phyloP scores from a whole-genome alignment of 768 basidiomycete species.

The Boletellus emodensis region DNA sequence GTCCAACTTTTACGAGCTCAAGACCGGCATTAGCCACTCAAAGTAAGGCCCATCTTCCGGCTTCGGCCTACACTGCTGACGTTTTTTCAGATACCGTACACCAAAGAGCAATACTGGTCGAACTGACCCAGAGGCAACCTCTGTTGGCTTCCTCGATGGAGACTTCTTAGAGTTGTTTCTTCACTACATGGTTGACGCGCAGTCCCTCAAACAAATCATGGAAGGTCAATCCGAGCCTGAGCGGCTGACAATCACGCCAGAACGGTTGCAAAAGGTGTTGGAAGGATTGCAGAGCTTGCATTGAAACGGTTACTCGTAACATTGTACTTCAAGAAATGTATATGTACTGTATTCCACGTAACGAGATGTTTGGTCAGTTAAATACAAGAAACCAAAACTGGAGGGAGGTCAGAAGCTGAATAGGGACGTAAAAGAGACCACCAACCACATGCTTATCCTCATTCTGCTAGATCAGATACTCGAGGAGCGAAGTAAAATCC shows the following conservation, averaged over 20 bases:
- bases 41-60: constrained; percentile 39
- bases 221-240: constrained; percentile 59
- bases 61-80: background rate
- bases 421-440: background rate
- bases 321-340: constrained; percentile 19
- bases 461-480: constrained; percentile 20
- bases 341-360: constrained; percentile 11
- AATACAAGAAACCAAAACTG: constrained; percentile 9
- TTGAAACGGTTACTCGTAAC: constrained; percentile 29
- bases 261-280: constrained; percentile 36
- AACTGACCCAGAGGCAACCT: constrained; percentile 52
- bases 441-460: background rate
- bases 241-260: constrained; percentile 41
- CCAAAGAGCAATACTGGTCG: constrained; percentile 56
- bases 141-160: constrained; percentile 84
- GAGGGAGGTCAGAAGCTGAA: constrained; percentile 10
- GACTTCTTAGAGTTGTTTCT: constrained; percentile 76
- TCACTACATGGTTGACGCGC: constrained; percentile 35
- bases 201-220: constrained; percentile 49
- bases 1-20: constrained; percentile 44
- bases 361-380: constrained; percentile 2
- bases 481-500: constrained; percentile 91
- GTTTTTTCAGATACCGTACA: constrained; percentile 55
- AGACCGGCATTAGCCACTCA: constrained; percentile 58
- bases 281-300: constrained; percentile 55